phyloP scores from a whole-genome alignment of 2,329 filamentous ascomycete species.

The Aspergillus sergii region DNA sequence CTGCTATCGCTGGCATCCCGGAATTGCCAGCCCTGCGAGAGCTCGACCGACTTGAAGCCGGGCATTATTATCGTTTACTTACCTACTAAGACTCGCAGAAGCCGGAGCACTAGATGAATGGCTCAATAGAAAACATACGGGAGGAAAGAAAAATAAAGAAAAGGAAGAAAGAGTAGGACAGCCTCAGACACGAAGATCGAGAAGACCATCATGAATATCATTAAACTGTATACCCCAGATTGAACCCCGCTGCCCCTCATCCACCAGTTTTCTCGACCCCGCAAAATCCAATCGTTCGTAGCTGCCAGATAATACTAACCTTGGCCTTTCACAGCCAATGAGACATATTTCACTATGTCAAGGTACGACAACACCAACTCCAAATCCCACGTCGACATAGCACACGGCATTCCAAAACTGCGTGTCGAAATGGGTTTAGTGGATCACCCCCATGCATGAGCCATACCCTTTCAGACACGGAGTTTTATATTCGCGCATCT shows the following conservation, averaged over 20 bases:
- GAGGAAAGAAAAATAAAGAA: not conserved
- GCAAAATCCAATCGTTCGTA: not conserved
- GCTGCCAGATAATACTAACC: not conserved
- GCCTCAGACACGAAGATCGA: too few relatives aligned
- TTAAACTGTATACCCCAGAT: not conserved
- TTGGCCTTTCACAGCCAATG: not conserved
- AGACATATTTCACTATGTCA: not conserved
- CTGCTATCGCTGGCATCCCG: not conserved
- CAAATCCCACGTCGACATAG: not conserved
- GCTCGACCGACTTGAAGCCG: not conserved
- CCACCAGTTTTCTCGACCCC: not conserved
- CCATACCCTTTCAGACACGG: not conserved
- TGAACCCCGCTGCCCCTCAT: not conserved
- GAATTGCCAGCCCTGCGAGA: constrained; percentile 1
- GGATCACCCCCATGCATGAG: not conserved
- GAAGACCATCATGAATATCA: too few relatives aligned
- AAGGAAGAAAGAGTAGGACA: too few relatives aligned
- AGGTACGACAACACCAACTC: not conserved
- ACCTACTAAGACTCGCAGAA: not conserved
- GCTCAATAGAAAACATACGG: not conserved
- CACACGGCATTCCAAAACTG: not conserved
- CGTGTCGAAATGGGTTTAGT: not conserved
- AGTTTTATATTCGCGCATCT: not conserved
- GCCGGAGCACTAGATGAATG: not conserved
- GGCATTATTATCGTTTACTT: not conserved